Evolutionary conservation across 495 filamentous ascomycete species (phyloP), one percentile per base, ranked within the genome.

Genomic region (Penicillium macrosclerotiorum): DNA sequence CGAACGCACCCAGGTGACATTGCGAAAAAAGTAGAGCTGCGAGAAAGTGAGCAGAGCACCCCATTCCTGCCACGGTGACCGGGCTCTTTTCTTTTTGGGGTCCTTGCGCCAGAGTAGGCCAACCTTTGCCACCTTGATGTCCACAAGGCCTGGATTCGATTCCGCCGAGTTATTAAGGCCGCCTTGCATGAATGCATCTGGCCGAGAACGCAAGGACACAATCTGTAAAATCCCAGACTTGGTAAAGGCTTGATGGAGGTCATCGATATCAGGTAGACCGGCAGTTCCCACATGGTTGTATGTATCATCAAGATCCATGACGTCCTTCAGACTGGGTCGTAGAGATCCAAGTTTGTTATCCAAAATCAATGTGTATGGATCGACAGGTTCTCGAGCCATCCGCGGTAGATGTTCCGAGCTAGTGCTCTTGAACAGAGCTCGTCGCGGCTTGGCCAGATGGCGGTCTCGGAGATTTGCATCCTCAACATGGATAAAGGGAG

Each of bases 51-150:
- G 76, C 34, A 99, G 81, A 24, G 90, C 92, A 35, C 93, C 93
- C 93, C 93, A 99, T 71, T 97, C 93, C 54, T 95, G 90, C 93
- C 93, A 99, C 1, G 93, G 94, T 1, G 90, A 96, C 25, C 94
- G 79, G 0, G 90, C 85, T 64, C 90, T 90, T 75, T 96, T 96
- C 69, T 88, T 95, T 65, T 95, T 96, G 8, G 80, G 70, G 42
- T 96, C 90, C 63, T 99, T 99, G 12, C 93, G 84, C 93, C 94
- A 99, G 25, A 99, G 67, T 11, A 96, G 68, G 3, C 93, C 93
- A 40, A 99, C 91, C 64, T 97, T 99, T 38, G 91, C 94, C 22
- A 97, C 85, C 54, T 94, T 95, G 57, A 99, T 95, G 63, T 97
- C 92, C 8, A 97, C 92, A 47, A 99, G 83, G 8, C 93, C 93